Base-by-base conservation (phyloP, 2,329 filamentous ascomycete genomes). In the Hortaea werneckii region DNA sequence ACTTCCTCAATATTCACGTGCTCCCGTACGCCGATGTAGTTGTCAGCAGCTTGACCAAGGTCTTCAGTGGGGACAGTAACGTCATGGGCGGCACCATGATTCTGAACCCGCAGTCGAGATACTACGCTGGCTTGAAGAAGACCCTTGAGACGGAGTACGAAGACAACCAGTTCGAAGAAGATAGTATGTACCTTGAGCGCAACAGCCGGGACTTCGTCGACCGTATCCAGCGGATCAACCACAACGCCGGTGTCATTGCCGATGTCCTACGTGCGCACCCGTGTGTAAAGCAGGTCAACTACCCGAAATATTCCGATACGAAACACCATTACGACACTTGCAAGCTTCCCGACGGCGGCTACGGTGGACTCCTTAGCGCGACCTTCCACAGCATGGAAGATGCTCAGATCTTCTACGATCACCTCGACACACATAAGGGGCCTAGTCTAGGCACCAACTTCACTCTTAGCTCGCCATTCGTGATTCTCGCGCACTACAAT, bases 391-490 rank as follows among this genome's bases (percentile, higher is more conserved):
- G 73, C 1, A 78, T 75, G 46, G 71, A 74, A 29, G 81, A 89
- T 51, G 86, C 90, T 0, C 71, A 87, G 44, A 76, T 79, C 1
- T 95, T 96, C 64, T 95, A 84, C 65, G 88, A 98, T 66, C 75
- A 78, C 9, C 70, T 98, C 11, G 80, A 94, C 51, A 92, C 88
- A 1, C 82, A 87, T 35, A 98, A 98, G 66, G 92, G 92, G 0
- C 92, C 92, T 0, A 95, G 88, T 65, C 71, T 98, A 42, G 92
- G 92, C 2, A 96, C 92, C 0, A 98, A 98, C 65, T 98, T 98
- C 63, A 96, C 92, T 0, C 72, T 98, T 34, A 83, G 70, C 47
- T 94, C 83, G 41, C 92, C 92, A 0, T 98, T 95, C 64, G 87
- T 92, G 20, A 71, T 98, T 30, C 67, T 98, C 29, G 92, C 92